Evolutionary conservation across 768 basidiomycete species (phyloP), one percentile per base, ranked within the genome.

Genomic region (Psilocybe cubensis): DNA sequence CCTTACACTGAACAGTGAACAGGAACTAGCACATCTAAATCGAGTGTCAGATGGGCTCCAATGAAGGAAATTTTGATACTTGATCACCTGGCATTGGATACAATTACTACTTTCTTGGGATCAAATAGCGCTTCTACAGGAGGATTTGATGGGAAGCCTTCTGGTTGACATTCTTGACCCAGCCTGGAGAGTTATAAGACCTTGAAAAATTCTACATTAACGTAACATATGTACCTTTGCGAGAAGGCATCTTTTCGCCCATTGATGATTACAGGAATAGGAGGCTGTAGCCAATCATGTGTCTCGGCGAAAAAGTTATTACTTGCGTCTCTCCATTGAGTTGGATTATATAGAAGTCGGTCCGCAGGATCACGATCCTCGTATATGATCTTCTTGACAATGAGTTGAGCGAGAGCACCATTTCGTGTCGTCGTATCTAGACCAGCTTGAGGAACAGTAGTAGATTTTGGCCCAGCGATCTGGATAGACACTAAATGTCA

Each of bases 381-480:
- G 21, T 73, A 66, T 42, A 81, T 74, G 50, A 75, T 69, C 61
- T 67, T 45, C 49, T 81, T 68, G 12, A 79, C 79, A 58, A 86
- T 82, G 33, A 77, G 70, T 59, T 73, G 78, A 8, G 83, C 82
- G n/a, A 86, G 73, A 4, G 79, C 76, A 2, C 80, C 78, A 27
- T 75, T 77, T 28, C 83, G 76, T 12, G 79, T 69, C 38, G 72
- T 75, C 23, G 84, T 84, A 63, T 84, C 76, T 12, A 85, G 68
- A 0, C 82, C 83, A 21, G 83, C 78, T 63, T 85, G 80, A n/a
- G 83, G 83, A n/a, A 77, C 78, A 0, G 82, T 80, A 0, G 79
- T 81, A 10, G 68, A 54, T 66, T 80, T 84, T 3, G 83, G 81
- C 0, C 83, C 83, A n/a, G 73, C 74, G 57, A 86, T 79, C 79